phyloP scores from a whole-genome alignment of 2,329 filamentous ascomycete species.

The Aaosphaeria arxii region DNA sequence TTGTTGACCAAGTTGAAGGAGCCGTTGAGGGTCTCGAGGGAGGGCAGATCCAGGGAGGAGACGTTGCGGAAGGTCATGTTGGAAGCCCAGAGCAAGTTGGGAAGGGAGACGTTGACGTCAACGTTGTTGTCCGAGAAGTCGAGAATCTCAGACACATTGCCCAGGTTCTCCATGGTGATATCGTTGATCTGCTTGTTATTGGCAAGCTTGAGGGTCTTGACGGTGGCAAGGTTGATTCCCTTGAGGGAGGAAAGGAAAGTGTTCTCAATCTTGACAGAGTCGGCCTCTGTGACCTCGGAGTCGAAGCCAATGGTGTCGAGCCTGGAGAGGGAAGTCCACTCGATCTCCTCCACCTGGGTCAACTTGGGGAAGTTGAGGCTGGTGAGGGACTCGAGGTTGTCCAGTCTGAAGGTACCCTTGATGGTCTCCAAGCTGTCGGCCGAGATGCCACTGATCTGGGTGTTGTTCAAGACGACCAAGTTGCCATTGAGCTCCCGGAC shows the following conservation, averaged over 20 bases:
- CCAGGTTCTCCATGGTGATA: constrained; percentile 69
- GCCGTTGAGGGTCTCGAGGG: constrained; percentile 69
- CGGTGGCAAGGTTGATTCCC: constrained; percentile 76
- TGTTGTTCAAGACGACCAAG: constrained; percentile 52
- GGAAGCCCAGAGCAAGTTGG: constrained; percentile 73
- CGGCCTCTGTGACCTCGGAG: constrained; percentile 64
- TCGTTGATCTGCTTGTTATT: constrained; percentile 81
- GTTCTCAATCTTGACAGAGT: constrained; percentile 74
- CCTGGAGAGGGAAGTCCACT: constrained; percentile 68
- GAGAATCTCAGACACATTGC: constrained; percentile 68
- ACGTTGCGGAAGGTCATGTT: constrained; percentile 83
- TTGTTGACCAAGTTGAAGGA: constrained; percentile 84
- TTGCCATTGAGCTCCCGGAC: constrained; percentile 40
- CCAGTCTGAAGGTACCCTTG: constrained; percentile 66
- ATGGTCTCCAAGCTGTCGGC: constrained; percentile 64
- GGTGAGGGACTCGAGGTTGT: constrained; percentile 66
- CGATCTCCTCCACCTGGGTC: constrained; percentile 62
- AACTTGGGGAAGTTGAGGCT: constrained; percentile 66
- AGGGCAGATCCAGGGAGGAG: constrained; percentile 69
- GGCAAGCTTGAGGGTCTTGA: constrained; percentile 74
- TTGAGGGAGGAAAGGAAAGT: constrained; percentile 76
- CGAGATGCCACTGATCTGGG: constrained; percentile 62
- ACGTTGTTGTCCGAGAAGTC: constrained; percentile 78
- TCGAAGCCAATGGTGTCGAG: constrained; percentile 60
- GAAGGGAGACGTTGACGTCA: constrained; percentile 68